phyloP scores from a whole-genome alignment of 78 protist species.

The Dictyostelium intermedium region DNA sequence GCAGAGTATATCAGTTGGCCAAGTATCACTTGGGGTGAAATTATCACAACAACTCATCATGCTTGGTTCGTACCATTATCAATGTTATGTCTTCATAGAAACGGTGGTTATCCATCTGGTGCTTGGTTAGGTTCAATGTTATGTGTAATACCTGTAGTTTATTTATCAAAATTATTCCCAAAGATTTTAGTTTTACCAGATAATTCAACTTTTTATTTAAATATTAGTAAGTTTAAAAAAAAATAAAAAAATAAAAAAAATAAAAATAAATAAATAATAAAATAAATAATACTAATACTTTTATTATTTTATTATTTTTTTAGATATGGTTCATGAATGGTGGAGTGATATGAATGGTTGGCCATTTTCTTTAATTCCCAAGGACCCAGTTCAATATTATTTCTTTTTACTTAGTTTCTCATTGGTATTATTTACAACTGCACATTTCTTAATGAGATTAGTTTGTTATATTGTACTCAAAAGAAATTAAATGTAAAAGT shows the following conservation, averaged over 20 bases:
- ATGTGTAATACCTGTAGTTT: slow-evolving; percentile 4
- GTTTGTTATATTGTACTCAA: background rate
- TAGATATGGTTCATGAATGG: slow-evolving; percentile 56
- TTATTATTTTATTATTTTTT: background rate
- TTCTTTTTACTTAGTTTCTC: slow-evolving; percentile 22
- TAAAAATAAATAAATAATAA: background rate
- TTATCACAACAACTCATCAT: slow-evolving; percentile 66
- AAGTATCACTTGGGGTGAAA: slow-evolving; percentile 73
- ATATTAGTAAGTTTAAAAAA: slow-evolving; percentile 43
- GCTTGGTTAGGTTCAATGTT: slow-evolving; percentile 19
- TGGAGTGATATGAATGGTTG: slow-evolving; percentile 70
- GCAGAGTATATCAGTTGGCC: slow-evolving; percentile 61
- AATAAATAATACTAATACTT: background rate
- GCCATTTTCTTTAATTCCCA: slow-evolving; percentile 62
- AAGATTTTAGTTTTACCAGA: background rate
- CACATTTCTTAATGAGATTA: slow-evolving; percentile 28
- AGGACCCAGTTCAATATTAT: background rate
- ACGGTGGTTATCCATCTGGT: slow-evolving; percentile 43
- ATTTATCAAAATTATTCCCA: slow-evolving; percentile 22
- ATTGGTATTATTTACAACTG: background rate
- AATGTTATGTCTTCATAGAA: slow-evolving; percentile 35
- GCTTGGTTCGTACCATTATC: slow-evolving; percentile 61
- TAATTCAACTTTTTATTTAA: slow-evolving; percentile 50
- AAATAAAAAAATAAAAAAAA: background rate
- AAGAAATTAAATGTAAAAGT: background rate